A percentile compares a stretch with the other conserved stretches of the same genome.
Conservation (phyloP, 164 flowering plant genomes). For the Saururus chinensis region DNA sequence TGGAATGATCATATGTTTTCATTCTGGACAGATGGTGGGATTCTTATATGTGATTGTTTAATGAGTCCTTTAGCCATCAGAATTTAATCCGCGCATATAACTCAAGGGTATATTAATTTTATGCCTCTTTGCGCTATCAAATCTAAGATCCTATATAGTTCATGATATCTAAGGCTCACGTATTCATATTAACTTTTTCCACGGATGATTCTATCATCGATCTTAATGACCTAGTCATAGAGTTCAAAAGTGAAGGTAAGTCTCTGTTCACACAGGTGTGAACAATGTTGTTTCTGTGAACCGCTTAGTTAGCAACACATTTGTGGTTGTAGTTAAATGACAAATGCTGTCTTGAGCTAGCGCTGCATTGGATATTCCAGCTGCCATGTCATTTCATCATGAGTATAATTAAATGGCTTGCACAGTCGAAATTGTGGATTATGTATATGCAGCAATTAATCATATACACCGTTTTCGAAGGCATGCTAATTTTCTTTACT, state of each 20-base stretch:
- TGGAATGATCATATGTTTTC: not conserved
- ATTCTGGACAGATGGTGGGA: not conserved
- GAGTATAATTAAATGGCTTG: slow-evolving; percentile 86
- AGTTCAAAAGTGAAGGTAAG: slow-evolving; percentile 60
- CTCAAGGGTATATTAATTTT: too few species aligned
- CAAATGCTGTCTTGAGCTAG: slow-evolving; percentile 28
- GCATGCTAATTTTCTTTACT: slow-evolving; percentile 19
- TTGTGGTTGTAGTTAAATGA: not conserved
- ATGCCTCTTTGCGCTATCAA: too few species aligned
- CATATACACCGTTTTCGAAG: slow-evolving; percentile 95
- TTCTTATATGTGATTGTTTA: not conserved
- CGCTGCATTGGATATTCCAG: slow-evolving; percentile 41
- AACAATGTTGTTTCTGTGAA: not conserved
- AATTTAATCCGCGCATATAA: too few species aligned
- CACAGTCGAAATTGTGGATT: slow-evolving; percentile 87
- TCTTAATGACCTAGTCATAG: slow-evolving; percentile 43
- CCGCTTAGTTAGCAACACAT: not conserved
- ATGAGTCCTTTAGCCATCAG: too few species aligned
- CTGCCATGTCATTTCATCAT: slow-evolving; percentile 61
- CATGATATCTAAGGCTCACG: too few species aligned
- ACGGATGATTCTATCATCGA: too few species aligned
- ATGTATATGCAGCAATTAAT: slow-evolving; percentile 75
- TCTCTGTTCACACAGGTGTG: not conserved
- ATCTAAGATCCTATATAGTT: too few species aligned
- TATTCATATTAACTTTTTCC: too few species aligned